Evolutionary conservation across 139 green algal genomes (phyloP).

Genomic region (Closterium sp.): DNA sequence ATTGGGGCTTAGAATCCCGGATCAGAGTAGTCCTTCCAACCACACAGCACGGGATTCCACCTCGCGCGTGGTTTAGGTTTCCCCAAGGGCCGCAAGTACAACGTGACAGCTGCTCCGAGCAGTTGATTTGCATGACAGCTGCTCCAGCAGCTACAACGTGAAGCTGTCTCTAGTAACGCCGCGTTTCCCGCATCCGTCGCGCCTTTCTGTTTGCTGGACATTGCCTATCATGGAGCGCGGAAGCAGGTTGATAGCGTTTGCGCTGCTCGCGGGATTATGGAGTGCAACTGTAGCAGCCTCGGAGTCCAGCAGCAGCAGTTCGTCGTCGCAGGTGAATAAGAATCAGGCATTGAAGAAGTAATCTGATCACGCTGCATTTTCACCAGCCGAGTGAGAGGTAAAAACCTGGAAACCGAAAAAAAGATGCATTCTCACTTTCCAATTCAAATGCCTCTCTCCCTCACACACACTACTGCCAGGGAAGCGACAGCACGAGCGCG

Average conservation of each 20-base stretch:
- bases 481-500: background rate
- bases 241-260: background rate
- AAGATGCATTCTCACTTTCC: background rate
- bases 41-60: too few species aligned
- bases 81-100: too few species aligned
- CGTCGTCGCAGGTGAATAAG: background rate
- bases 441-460: background rate
- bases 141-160: background rate
- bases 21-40: background rate
- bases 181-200: background rate
- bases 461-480: background rate
- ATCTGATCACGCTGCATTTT: too few species aligned
- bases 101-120: too few species aligned
- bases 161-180: background rate
- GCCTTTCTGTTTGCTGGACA: background rate
- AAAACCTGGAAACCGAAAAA: too few species aligned
- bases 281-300: background rate
- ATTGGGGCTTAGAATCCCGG: background rate
- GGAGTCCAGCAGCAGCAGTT: background rate
- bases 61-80: too few species aligned
- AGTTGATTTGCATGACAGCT: background rate
- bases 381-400: too few species aligned
- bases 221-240: background rate
- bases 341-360: background rate
- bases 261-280: background rate